These are phyloP conservation scores for Thozetella sp. DNA, from an alignment of 495 filamentous ascomycete genomes.

Conservation along the genomic window DNA sequence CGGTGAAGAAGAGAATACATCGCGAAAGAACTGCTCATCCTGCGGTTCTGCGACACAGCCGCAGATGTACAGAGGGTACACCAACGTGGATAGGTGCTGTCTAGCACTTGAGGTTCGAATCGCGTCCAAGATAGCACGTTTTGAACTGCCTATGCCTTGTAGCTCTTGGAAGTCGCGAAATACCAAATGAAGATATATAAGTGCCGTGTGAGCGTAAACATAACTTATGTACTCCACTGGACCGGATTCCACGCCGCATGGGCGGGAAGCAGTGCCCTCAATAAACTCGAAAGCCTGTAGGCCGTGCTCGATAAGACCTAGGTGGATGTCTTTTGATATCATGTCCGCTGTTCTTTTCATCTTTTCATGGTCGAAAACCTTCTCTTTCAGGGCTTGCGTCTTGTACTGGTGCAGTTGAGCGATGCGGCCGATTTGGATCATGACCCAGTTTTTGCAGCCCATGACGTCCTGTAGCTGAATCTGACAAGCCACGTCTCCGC, in stretches of 20 bases:
- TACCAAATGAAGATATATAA: background rate
- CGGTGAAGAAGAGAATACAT: background rate
- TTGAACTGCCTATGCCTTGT: background rate
- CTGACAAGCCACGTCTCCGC: background rate
- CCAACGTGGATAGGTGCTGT: background rate
- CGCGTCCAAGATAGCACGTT: background rate
- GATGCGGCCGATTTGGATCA: background rate
- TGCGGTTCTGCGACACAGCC: background rate
- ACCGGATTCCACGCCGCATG: background rate
- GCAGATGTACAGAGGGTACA: background rate
- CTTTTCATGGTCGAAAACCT: too few species aligned
- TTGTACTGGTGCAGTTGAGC: background rate
- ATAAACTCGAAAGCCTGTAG: background rate
- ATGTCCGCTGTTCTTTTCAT: background rate
- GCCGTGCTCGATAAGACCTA: background rate
- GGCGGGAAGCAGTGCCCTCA: background rate
- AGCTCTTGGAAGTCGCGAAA: background rate
- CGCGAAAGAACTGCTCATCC: background rate
- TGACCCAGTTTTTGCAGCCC: background rate
- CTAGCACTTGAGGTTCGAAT: background rate
- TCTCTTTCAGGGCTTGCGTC: background rate
- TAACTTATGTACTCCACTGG: background rate
- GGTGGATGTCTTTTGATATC: background rate
- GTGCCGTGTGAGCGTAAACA: background rate
- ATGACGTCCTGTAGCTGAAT: background rate